Percentiles rank a stretch among this genome's conserved stretches.
phyloP scores from a whole-genome alignment of 768 basidiomycete species.

The Podaxis sp. region DNA sequence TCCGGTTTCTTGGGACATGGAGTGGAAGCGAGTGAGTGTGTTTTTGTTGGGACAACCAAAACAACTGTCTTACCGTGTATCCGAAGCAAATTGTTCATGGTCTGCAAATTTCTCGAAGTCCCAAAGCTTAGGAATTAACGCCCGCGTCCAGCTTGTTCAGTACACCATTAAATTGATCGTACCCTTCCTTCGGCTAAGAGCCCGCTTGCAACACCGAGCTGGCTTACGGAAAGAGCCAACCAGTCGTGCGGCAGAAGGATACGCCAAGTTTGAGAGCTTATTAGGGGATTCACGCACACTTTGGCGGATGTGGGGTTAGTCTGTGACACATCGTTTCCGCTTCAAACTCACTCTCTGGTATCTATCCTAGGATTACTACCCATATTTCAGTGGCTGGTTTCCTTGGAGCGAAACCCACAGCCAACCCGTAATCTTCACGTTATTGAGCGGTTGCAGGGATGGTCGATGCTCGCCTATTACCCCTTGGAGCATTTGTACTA shows the following conservation, averaged over 20 bases:
- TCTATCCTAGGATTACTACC: constrained; percentile 61
- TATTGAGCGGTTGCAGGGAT: constrained; percentile 79
- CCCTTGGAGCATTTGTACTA: constrained; percentile 79
- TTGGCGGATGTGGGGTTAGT: constrained; percentile 78
- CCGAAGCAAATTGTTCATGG: constrained; percentile 73
- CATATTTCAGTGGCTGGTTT: constrained; percentile 77
- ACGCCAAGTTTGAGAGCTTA: constrained; percentile 50
- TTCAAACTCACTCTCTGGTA: not conserved
- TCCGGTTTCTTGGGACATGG: constrained; percentile 80
- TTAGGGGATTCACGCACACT: constrained; percentile 70
- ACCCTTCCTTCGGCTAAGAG: constrained; percentile 65
- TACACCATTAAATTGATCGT: constrained; percentile 69
- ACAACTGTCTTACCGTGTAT: constrained; percentile 10
- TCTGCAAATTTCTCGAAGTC: constrained; percentile 24
- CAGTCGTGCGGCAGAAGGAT: constrained; percentile 52
- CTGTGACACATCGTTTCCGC: not conserved
- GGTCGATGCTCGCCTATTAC: constrained; percentile 77
- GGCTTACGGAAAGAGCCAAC: constrained; percentile 53
- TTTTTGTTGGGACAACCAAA: constrained; percentile 8
- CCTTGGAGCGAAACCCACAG: constrained; percentile 68
- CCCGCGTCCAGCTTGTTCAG: constrained; percentile 56
- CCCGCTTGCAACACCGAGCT: constrained; percentile 63
- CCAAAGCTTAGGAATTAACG: not conserved
- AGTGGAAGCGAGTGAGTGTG: constrained; percentile 79
- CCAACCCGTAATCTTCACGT: constrained; percentile 69